Evolutionary conservation across 495 filamentous ascomycete species (phyloP).

Genomic region (Schizothecium vesticola): DNA sequence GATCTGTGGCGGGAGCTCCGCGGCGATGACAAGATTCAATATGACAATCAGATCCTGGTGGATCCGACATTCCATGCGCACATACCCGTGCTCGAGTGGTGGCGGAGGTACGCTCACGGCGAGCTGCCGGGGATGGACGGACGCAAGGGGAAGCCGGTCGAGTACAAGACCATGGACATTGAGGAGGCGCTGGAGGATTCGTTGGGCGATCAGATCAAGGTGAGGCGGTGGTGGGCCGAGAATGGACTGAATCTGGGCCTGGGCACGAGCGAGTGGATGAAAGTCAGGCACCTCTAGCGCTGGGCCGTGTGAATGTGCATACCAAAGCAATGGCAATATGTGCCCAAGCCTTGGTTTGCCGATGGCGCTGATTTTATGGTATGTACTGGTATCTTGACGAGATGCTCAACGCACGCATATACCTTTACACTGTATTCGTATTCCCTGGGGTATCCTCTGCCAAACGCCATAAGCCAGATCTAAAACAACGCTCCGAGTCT

Average conservation of each 20-base stretch:
- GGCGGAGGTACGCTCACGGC: conserved; percentile 66
- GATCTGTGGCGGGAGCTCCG: conserved; percentile 74
- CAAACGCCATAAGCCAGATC: not conserved
- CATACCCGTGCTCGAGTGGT: conserved; percentile 83
- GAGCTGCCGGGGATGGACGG: conserved; percentile 41
- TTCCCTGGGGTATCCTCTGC: not conserved
- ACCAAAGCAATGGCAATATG: not conserved
- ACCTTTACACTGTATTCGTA: not conserved
- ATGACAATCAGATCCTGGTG: conserved; percentile 83
- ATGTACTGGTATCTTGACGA: not conserved
- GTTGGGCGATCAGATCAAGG: conserved; percentile 61
- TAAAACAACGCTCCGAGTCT: not conserved
- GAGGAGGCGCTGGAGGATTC: conserved; percentile 90
- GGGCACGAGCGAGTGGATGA: conserved; percentile 91
- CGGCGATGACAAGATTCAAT: conserved; percentile 75
- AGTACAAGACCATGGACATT: conserved; percentile 93
- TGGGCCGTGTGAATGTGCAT: not conserved
- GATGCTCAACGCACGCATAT: not conserved
- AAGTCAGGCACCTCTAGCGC: conserved; percentile 39
- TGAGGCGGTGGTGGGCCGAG: conserved; percentile 81
- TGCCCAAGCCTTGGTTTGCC: not conserved
- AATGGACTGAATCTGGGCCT: conserved; percentile 85
- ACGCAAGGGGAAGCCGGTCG: conserved; percentile 50
- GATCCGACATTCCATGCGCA: conserved; percentile 84
- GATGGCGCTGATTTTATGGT: not conserved